Evolutionary conservation across 2,329 filamentous ascomycete genomes (phyloP).

Genomic region (Ploettnerulaceae sp.): DNA sequence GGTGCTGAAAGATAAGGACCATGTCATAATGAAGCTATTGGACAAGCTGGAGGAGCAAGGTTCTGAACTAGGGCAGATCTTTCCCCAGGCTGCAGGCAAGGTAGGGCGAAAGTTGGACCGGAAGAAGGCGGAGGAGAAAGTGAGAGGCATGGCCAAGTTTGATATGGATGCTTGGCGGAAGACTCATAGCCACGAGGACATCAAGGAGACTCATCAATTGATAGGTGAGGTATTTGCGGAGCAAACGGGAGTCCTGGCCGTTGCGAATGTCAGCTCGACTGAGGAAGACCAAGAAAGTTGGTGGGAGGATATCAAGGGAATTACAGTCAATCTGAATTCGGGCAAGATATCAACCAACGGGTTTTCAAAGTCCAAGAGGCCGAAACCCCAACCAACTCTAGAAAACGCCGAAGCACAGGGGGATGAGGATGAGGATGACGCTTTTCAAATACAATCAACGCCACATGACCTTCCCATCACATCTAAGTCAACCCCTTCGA

Average conservation of each 20-base stretch:
- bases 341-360: constrained; percentile 22
- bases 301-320: constrained; percentile 30
- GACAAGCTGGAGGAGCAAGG: constrained; percentile 49
- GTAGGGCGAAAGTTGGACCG: constrained; percentile 38
- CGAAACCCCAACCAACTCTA: not conserved
- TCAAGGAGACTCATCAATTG: constrained; percentile 17
- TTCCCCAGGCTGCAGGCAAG: constrained; percentile 39
- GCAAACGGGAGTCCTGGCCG: not conserved
- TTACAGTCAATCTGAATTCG: constrained; percentile 22
- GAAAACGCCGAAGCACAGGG: constrained; percentile 13
- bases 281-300: constrained; percentile 20
- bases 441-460: constrained; percentile 33
- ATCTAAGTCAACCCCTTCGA: constrained; percentile 3
- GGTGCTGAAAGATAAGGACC: constrained; percentile 48
- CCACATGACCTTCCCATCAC: constrained; percentile 21
- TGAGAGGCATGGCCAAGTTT: constrained; percentile 46
- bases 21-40: constrained; percentile 47
- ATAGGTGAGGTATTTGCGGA: constrained; percentile 24
- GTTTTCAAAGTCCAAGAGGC: constrained; percentile 2
- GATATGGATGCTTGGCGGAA: constrained; percentile 32
- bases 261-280: not conserved
- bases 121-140: constrained; percentile 33
- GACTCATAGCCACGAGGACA: constrained; percentile 2
- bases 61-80: constrained; percentile 46
- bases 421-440: constrained; percentile 26